phyloP scores from a whole-genome alignment of 768 basidiomycete species.

The Macrocybe gigantea region DNA sequence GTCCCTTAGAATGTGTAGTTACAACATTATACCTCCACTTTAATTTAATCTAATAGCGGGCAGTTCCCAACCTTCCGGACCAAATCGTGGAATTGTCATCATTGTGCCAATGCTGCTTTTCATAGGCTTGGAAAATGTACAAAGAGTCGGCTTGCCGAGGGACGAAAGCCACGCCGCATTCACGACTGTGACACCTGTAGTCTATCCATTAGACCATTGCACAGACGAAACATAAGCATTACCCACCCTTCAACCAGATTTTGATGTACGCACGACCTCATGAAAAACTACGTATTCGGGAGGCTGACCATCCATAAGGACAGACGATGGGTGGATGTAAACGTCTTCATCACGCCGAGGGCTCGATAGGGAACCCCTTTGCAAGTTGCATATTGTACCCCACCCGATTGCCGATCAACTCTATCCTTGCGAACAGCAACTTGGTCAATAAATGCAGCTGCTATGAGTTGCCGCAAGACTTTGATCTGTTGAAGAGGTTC shows the following conservation, averaged over 20 bases:
- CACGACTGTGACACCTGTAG: slow-evolving; percentile 70
- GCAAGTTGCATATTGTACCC: slow-evolving; percentile 66
- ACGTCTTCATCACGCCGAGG: slow-evolving; percentile 75
- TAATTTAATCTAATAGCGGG: slow-evolving; percentile 62
- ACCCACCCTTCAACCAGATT: slow-evolving; percentile 76
- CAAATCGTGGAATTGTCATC: slow-evolving; percentile 81
- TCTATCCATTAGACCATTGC: background rate
- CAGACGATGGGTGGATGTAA: slow-evolving; percentile 88
- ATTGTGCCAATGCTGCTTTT: slow-evolving; percentile 62
- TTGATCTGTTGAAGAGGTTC: slow-evolving; percentile 59
- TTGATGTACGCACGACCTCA: slow-evolving; percentile 75
- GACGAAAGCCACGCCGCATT: slow-evolving; percentile 85
- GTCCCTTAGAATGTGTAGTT: slow-evolving; percentile 8
- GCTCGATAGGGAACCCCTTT: slow-evolving; percentile 82
- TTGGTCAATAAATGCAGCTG: slow-evolving; percentile 92
- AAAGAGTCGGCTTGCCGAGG: slow-evolving; percentile 73
- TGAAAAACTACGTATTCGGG: slow-evolving; percentile 85
- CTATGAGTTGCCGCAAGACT: slow-evolving; percentile 79
- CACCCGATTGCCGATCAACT: slow-evolving; percentile 49
- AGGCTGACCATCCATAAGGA: slow-evolving; percentile 59
- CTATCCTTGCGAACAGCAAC: slow-evolving; percentile 89
- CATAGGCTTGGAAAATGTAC: slow-evolving; percentile 83
- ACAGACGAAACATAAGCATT: background rate
- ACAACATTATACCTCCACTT: slow-evolving; percentile 22
- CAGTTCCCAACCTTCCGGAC: slow-evolving; percentile 82